Base-by-base conservation (phyloP, 495 filamentous ascomycete genomes). In the Parathielavia appendiculata region DNA sequence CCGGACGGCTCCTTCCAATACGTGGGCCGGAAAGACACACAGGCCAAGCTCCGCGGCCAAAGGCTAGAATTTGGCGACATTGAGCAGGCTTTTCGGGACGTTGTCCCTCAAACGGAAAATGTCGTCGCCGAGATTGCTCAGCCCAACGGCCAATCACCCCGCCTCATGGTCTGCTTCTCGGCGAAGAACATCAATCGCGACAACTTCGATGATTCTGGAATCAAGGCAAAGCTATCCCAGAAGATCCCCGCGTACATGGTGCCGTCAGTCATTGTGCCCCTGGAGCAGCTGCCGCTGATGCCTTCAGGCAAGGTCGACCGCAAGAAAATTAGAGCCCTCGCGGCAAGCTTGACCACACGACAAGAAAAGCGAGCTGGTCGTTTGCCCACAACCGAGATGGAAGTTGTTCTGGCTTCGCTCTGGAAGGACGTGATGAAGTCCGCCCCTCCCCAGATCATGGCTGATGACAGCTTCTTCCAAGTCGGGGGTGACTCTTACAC, bases 41-140 rank as follows among this genome's bases (percentile, higher is more conserved):
- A 86, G 59, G 80, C 86, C 30, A 88, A 88, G 66, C 70, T 88
- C 10, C 79, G 81, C 19, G 85, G 85, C 3, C 83, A 86, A 60
- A 75, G 85, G 6, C 80, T 88, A 56, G 85, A 88, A 55, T 68
- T 87, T 11, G 81, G 77, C 19, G 85, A 88, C 57, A 80, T 88
- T 50, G 85, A 88, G 66, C 77, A 83, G 54, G 79, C 84, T 48
- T 59, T 80, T 60, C 62, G 62, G 2, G 67, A 68, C 19, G 68
- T 70, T 30, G 59, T 79, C 4, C 73, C 73, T 0, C 47, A 44
- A 0, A 70, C 63, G 0, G 69, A 65, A 26, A 68, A 69, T 17
- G 60, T 76, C 2, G 72, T 66, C 0, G 73, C 69, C n/a, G 77
- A 79, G 54, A 71, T 78, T 19, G 53, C 32, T 17, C 43, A 34